Percentiles rank a stretch among this genome's conserved stretches.
Conservation (phyloP, 2,329 filamentous ascomycete genomes). For the Clonostachys sp. region DNA sequence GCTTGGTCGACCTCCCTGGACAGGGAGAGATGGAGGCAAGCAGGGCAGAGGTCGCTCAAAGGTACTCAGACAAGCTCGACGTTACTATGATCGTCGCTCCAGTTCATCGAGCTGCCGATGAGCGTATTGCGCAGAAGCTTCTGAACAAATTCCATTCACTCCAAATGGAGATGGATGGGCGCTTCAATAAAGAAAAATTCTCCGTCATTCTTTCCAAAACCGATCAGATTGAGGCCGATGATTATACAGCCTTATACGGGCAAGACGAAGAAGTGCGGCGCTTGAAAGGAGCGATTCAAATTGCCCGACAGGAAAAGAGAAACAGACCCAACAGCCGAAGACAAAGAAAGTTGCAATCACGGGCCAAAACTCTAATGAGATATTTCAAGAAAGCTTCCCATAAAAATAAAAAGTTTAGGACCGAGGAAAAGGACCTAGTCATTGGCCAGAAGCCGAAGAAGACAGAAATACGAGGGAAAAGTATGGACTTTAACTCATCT, state of each 20-base stretch:
- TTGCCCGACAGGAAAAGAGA: no score
- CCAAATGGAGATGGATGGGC: slow-evolving; percentile 16
- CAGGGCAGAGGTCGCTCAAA: slow-evolving; percentile 13
- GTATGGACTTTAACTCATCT: no score
- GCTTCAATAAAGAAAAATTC: slow-evolving; percentile 10
- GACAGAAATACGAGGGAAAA: no score
- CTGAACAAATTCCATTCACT: slow-evolving; percentile 17
- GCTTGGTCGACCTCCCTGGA: slow-evolving; percentile 49
- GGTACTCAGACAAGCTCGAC: slow-evolving; percentile 9
- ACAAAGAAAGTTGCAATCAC: no score
- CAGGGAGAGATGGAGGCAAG: slow-evolving; percentile 32
- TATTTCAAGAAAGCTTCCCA: no score
- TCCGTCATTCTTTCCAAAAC: slow-evolving; percentile 19
- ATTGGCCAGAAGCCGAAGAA: no score
- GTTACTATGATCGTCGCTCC: slow-evolving; percentile 18
- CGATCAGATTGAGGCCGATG: slow-evolving; percentile 13
- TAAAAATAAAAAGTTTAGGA: no score
- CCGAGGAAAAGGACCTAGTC: no score
- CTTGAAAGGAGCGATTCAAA: no score
- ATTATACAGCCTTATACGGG: neutral
- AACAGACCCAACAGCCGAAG: no score
- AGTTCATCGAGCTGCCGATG: slow-evolving; percentile 15
- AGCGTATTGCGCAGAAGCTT: slow-evolving; percentile 10
- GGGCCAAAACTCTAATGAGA: no score
- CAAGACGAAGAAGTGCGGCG: no score